Evolutionary conservation across 345 rosid species (phyloP).

Genomic region (Euphorbia tirucalli): DNA sequence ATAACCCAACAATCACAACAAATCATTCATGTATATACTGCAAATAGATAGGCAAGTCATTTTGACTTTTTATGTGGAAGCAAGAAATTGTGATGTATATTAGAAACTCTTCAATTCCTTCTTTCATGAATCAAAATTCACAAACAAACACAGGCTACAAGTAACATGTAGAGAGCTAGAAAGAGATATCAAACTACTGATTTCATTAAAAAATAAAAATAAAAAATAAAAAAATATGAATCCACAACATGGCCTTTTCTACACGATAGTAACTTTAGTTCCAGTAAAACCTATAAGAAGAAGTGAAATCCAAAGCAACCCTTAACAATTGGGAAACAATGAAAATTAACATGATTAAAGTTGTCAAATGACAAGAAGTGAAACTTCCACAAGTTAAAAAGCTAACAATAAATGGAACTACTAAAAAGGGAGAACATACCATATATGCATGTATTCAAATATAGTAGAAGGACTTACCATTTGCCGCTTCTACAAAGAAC

Average conservation of each 20-base stretch:
- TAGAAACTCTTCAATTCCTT: not conserved
- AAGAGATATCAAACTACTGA: too few relatives aligned
- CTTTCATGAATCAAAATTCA: conserved; percentile 2
- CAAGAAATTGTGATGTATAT: not conserved
- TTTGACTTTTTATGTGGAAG: not conserved
- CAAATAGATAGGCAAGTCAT: not conserved
- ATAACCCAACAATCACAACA: too few relatives aligned
- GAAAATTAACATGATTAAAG: too few relatives aligned
- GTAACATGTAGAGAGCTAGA: too few relatives aligned
- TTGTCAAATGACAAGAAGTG: not conserved
- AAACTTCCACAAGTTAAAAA: too few relatives aligned
- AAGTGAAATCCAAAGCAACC: not conserved
- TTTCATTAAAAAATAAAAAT: not conserved
- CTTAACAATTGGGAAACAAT: too few relatives aligned
- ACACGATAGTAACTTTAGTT: not conserved
- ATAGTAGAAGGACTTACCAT: too few relatives aligned
- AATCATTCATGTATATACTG: not conserved
- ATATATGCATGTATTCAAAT: not conserved
- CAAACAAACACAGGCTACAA: too few relatives aligned
- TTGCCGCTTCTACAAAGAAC: too few relatives aligned
- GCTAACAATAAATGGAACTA: not conserved
- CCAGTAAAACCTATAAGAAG: not conserved
- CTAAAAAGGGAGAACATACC: not conserved
- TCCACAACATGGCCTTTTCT: not conserved
- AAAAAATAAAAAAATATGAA: not conserved